These are phyloP conservation scores for sorghum (Sorghum bicolor) DNA, from an alignment of 176 grass and related monocot genomes.

Conservation along the genomic window DNA sequence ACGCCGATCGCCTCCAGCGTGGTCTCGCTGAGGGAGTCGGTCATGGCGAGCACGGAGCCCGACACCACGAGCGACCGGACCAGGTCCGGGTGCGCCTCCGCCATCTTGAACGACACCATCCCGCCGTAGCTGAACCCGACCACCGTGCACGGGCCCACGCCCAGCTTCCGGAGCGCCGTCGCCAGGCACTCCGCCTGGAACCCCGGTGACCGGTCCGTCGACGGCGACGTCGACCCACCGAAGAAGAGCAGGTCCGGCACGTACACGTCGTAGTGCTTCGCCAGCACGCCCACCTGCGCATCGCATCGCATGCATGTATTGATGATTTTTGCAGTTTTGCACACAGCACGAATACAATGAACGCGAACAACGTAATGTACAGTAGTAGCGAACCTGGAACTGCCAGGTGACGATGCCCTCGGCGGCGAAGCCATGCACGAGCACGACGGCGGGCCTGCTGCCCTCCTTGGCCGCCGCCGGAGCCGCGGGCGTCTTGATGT, in stretches of 20 bases:
- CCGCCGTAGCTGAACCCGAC: constrained; percentile 97
- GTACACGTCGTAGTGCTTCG: constrained; percentile 84
- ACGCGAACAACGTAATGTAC: too few species aligned
- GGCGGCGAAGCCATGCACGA: constrained; percentile 86
- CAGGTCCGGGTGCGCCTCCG: constrained; percentile 60
- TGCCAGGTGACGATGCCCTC: constrained; percentile 96
- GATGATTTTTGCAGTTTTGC: too few species aligned
- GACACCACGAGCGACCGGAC: constrained; percentile 71
- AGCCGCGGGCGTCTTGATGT: background rate
- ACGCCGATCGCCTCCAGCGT: constrained; percentile 60
- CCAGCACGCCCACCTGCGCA: constrained; percentile 41
- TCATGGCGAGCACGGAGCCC: constrained; percentile 82
- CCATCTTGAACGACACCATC: constrained; percentile 96
- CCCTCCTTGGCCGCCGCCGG: background rate
- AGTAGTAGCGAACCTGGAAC: constrained; percentile 49
- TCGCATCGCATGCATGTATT: background rate
- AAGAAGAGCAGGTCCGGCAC: constrained; percentile 94
- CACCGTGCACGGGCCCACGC: constrained; percentile 62
- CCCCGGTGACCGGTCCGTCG: constrained; percentile 54
- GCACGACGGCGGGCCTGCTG: constrained; percentile 63
- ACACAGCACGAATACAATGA: too few species aligned
- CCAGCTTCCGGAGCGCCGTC: constrained; percentile 46
- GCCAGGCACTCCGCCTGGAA: constrained; percentile 74
- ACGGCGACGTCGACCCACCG: constrained; percentile 61
- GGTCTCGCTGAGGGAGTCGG: constrained; percentile 62